Base-by-base conservation (phyloP, 306 rosid species). In the Glycine tomentella region DNA sequence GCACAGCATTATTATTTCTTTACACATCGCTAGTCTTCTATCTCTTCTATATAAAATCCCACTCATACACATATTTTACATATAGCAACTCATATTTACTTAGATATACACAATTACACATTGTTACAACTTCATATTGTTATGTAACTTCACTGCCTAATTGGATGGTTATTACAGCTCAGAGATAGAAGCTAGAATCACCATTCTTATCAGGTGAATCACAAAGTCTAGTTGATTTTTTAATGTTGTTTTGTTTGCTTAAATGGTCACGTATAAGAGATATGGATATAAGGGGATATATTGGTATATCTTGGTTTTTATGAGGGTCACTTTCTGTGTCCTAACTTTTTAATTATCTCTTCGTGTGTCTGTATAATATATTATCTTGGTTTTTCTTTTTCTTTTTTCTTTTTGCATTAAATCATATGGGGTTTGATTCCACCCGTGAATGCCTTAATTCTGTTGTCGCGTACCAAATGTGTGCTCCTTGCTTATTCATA, bases 391-490 rank as follows among this genome's bases (percentile, higher is more conserved):
- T 16, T 25, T 25, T 63, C 0, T 14, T 55, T 69, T 9, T 0
- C n/a, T n/a, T n/a, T n/a, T n/a, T n/a, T n/a, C 7, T 15, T 42
- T 31, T 71, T 70, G 52, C 69, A 55, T 57, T 81, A 36, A 71
- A 77, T 62, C 64, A 80, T 69, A 69, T 89, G 94, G 91, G 87
- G 4, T 63, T 31, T 61, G 69, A 13, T 65, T 40, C 50, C 73
- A 68, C 73, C 72, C 73, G 73, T 68, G 84, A 81, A 42, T 81
- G 80, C 7, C 68, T 81, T 81, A 63, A 73, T 73, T 81, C 69
- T 64, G 11, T 52, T 73, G 84, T 73, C 84, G 84, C n/a, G 57
- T 63, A 62, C 72, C 66, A 72, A 80, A 15, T 14, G 13, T 14
- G 16, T 40, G 10, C 57, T 42, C 13, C 57, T 38, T 34, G 12